phyloP scores from a whole-genome alignment of 441 rosid species.

The Manihot esculenta region DNA sequence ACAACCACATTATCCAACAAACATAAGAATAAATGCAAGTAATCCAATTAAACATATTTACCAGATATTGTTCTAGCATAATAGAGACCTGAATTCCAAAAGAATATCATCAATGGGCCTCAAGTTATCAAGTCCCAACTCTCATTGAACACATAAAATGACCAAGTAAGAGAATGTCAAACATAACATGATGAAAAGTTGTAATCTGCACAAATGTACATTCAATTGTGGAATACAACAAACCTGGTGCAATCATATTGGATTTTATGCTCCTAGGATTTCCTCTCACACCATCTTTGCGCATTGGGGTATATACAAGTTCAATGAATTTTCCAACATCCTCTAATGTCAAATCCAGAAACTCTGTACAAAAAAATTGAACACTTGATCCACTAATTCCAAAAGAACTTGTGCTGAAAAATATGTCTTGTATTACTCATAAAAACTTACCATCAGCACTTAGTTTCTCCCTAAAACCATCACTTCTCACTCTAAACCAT shows the following conservation, averaged over 20 bases:
- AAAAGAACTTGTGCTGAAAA: neutral
- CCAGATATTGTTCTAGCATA: neutral
- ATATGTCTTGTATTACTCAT: slow-evolving; percentile 8
- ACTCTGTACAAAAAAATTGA: slow-evolving; percentile 51
- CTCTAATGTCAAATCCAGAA: slow-evolving; percentile 77
- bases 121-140: too few relatives aligned
- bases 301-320: slow-evolving; percentile 81
- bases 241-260: slow-evolving; percentile 76
- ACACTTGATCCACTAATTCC: slow-evolving; percentile 17
- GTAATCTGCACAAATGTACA: neutral
- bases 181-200: neutral
- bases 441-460: slow-evolving; percentile 63
- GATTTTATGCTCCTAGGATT: slow-evolving; percentile 62
- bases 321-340: slow-evolving; percentile 84
- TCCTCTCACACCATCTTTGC: slow-evolving; percentile 86
- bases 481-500: slow-evolving; percentile 80
- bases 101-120: neutral
- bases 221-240: slow-evolving; percentile 24
- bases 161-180: slow-evolving; percentile 7
- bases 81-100: slow-evolving; percentile 1
- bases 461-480: slow-evolving; percentile 64
- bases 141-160: neutral
- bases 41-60: slow-evolving; percentile 3
- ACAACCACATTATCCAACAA: slow-evolving; percentile 1
- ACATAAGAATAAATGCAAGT: neutral